Percentiles rank a stretch among this genome's conserved stretches.
These are phyloP conservation scores for Phoma sp. DNA, from an alignment of 2,329 filamentous ascomycete species.

Conservation along the genomic window DNA sequence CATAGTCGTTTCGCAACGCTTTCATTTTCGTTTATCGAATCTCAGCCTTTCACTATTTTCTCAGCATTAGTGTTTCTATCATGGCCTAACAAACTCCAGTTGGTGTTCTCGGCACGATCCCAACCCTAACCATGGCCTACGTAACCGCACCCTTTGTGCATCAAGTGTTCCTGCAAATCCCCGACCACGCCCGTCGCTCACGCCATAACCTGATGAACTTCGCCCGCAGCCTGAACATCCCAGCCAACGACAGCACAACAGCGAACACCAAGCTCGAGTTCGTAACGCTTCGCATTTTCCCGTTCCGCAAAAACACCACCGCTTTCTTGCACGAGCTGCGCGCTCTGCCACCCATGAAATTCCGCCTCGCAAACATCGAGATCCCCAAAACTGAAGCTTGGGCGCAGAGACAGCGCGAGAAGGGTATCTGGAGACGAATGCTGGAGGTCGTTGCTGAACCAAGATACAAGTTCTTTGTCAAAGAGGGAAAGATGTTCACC, in stretches of 20 bases:
- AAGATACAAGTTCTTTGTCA: constrained; percentile 47
- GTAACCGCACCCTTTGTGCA: constrained; percentile 48
- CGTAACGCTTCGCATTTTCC: constrained; percentile 46
- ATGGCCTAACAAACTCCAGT: constrained; percentile 27
- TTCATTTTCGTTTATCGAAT: no score
- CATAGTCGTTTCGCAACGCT: no score
- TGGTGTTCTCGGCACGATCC: constrained; percentile 38
- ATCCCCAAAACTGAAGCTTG: constrained; percentile 33
- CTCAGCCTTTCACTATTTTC: no score
- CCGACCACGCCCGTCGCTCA: constrained; percentile 35
- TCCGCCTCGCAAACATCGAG: constrained; percentile 46
- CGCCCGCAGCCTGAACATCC: constrained; percentile 21
- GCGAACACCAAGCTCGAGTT: constrained; percentile 44
- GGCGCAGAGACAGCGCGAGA: constrained; percentile 28
- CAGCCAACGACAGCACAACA: constrained; percentile 18
- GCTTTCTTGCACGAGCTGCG: constrained; percentile 42
- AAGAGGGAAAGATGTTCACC: constrained; percentile 41
- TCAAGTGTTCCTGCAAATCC: constrained; percentile 43
- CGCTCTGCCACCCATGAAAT: constrained; percentile 33
- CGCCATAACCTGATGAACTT: constrained; percentile 38
- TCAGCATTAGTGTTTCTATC: background rate
- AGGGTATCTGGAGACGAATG: constrained; percentile 25
- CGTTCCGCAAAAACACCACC: constrained; percentile 40
- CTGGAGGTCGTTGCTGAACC: constrained; percentile 39
- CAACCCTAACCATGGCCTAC: constrained; percentile 43